Conservation (phyloP, 805 yeast species). For the Saitoella complicata region DNA sequence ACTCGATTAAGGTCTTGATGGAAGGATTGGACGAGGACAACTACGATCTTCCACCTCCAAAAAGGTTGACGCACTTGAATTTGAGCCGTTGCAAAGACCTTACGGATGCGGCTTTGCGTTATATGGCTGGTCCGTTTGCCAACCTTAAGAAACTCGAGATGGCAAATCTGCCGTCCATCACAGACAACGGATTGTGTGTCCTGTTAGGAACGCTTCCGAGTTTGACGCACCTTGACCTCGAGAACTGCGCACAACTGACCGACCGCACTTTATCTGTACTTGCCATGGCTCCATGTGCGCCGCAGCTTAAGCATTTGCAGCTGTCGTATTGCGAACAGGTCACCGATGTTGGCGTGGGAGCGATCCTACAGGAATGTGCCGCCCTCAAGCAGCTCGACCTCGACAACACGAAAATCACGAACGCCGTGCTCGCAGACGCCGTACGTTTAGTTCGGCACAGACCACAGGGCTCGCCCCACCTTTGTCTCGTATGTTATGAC, state of each 20-base stretch:
- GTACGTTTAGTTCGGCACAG: background rate
- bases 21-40: conserved; percentile 4
- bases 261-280: conserved; percentile 4
- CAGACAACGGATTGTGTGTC: conserved; percentile 3
- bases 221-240: conserved; percentile 9
- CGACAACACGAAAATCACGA: conserved; percentile 8
- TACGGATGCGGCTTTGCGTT: conserved; percentile 3
- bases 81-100: conserved; percentile 4
- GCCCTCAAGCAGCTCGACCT: conserved; percentile 6
- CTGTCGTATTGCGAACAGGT: conserved; percentile 7
- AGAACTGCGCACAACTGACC: conserved; percentile 4
- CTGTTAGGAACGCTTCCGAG: conserved; percentile 4
- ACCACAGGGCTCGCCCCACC: conserved; percentile 3
- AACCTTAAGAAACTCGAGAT: conserved; percentile 5
- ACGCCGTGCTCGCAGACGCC: conserved; percentile 6
- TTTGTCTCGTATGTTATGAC: conserved; percentile 5
- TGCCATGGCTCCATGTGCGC: conserved; percentile 1
- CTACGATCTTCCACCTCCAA: conserved; percentile 2
- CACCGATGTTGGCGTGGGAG: conserved; percentile 4
- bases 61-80: conserved; percentile 3
- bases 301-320: conserved; percentile 3
- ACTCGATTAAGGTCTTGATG: conserved; percentile 2
- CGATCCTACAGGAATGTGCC: conserved; percentile 2
- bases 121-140: conserved; percentile 5
- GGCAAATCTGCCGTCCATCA: conserved; percentile 1